Conservation (phyloP, 352 stramenopile genomes). For the Phytophthora sp. region DNA sequence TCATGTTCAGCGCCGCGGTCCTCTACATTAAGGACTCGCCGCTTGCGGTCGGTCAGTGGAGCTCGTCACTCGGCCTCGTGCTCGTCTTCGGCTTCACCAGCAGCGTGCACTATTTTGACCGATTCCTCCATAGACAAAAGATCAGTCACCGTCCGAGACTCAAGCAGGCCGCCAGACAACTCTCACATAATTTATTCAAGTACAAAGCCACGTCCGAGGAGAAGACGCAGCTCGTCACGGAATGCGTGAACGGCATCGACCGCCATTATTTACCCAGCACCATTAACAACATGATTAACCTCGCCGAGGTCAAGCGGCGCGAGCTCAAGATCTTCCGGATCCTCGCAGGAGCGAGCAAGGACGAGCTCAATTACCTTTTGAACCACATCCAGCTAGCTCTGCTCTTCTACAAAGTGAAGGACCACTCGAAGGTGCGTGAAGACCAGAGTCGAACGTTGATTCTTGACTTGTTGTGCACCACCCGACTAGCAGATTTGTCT, state of each 20-base stretch:
- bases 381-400: constrained; percentile 94
- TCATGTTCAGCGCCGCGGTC: constrained; percentile 90
- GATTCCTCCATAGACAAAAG: constrained; percentile 75
- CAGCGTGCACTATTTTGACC: constrained; percentile 80
- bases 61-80: constrained; percentile 70
- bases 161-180: constrained; percentile 46
- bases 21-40: constrained; percentile 95
- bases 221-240: constrained; percentile 78
- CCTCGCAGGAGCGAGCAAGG: constrained; percentile 92
- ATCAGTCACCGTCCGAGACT: constrained; percentile 67
- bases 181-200: constrained; percentile 78
- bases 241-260: constrained; percentile 78
- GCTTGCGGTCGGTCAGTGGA: constrained; percentile 74
- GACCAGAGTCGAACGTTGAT: constrained; percentile 93
- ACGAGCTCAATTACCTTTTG: constrained; percentile 98
- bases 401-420: constrained; percentile 99
- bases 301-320: constrained; percentile 73
- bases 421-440: constrained; percentile 70
- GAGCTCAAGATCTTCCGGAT: constrained; percentile 97
- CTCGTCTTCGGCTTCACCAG: constrained; percentile 82
- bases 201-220: constrained; percentile 82
- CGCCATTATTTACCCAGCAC: constrained; percentile 84
- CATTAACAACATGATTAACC: constrained; percentile 90
- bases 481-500: constrained; percentile 91
- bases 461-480: constrained; percentile 94